These are phyloP conservation scores for Bromus sterilis DNA, from an alignment of 176 grass and related monocot species.

Conservation along the genomic window DNA sequence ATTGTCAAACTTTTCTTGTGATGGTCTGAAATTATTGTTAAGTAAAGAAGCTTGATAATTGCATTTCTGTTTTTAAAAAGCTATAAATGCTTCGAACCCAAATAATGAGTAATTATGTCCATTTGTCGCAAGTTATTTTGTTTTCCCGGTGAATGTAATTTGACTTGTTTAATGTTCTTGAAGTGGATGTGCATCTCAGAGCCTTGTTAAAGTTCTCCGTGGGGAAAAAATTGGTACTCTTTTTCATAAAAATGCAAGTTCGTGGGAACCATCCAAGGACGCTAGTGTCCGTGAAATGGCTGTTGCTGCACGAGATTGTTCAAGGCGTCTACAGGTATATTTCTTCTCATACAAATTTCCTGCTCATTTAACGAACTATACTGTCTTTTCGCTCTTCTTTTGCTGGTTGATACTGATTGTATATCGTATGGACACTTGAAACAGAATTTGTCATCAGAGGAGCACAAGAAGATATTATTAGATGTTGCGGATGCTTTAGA, in stretches of 20 bases:
- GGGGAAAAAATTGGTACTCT: constrained; percentile 92
- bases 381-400: neutral
- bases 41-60: neutral
- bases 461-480: constrained; percentile 75
- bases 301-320: constrained; percentile 73
- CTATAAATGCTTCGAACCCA: neutral
- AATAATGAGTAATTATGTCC: neutral
- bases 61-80: neutral
- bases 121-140: neutral
- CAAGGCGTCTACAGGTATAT: constrained; percentile 65
- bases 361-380: neutral
- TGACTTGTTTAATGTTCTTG: constrained; percentile 23
- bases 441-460: constrained; percentile 79
- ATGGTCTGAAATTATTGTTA: neutral
- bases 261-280: constrained; percentile 49
- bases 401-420: neutral
- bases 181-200: constrained; percentile 77
- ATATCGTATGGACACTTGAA: neutral
- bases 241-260: constrained; percentile 67
- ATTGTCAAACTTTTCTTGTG: neutral
- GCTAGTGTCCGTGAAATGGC: constrained; percentile 73
- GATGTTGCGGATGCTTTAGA: constrained; percentile 86
- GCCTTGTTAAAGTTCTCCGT: constrained; percentile 78
- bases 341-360: neutral
- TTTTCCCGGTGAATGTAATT: neutral